Percentiles rank a stretch among this genome's conserved stretches.
These are phyloP conservation scores for Oryza glaberrima DNA, from an alignment of 176 grass and related monocot species.

Conservation along the genomic window DNA sequence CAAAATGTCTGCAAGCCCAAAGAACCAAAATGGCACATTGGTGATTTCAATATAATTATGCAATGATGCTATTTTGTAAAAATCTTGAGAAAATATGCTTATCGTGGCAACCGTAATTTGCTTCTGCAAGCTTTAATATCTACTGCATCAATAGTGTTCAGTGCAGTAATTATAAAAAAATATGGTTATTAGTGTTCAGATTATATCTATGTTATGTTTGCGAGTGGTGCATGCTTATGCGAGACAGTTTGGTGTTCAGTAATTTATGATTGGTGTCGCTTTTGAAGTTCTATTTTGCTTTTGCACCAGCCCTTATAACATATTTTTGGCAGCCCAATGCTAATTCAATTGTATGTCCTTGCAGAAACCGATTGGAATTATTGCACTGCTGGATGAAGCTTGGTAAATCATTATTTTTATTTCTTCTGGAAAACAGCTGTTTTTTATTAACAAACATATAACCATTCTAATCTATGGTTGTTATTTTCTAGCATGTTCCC, in stretches of 20 bases:
- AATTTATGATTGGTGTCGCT: slow-evolving; percentile 10
- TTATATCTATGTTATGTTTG: not conserved
- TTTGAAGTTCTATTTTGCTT: slow-evolving; percentile 20
- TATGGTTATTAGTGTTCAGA: slow-evolving; percentile 2
- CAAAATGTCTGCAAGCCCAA: not conserved
- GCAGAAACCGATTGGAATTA: slow-evolving; percentile 99
- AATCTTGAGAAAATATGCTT: slow-evolving; percentile 7
- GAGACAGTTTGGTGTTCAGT: not conserved
- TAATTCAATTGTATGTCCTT: slow-evolving; percentile 33
- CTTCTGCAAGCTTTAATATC: slow-evolving; percentile 33
- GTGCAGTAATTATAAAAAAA: not conserved
- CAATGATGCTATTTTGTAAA: slow-evolving; percentile 11
- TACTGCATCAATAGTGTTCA: slow-evolving; percentile 8
- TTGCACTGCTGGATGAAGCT: slow-evolving; percentile 95
- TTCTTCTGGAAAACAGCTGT: slow-evolving; percentile 25
- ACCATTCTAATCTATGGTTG: not conserved
- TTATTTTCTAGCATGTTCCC: slow-evolving; percentile 88
- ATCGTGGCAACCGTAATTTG: not conserved
- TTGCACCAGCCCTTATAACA: not conserved
- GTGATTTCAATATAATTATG: not conserved
- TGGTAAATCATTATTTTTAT: slow-evolving; percentile 66
- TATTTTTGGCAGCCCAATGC: not conserved
- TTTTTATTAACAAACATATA: slow-evolving; percentile 37
- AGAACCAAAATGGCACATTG: not conserved
- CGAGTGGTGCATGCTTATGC: not conserved